phyloP scores from a whole-genome alignment of 1,284 basidiomycete species.

The Heterobasidion annosum region DNA sequence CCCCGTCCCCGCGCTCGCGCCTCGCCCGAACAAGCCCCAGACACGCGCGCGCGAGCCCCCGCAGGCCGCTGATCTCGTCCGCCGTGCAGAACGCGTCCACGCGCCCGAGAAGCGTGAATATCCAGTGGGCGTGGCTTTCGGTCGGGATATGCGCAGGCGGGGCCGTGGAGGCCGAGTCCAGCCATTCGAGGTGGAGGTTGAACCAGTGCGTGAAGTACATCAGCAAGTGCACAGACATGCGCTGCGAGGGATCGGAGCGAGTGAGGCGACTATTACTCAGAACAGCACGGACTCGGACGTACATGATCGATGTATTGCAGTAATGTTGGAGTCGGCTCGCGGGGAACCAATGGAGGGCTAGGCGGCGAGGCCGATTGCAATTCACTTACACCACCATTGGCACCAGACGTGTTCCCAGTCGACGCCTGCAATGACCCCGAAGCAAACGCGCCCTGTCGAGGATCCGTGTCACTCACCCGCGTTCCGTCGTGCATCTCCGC shows the following conservation, averaged over 20 bases:
- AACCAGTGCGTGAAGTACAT: constrained; percentile 84
- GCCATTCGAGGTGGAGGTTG: constrained; percentile 39
- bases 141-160: not conserved
- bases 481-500: not conserved
- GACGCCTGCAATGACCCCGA: constrained; percentile 17
- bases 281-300: constrained; percentile 17
- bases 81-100: constrained; percentile 67
- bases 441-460: not conserved
- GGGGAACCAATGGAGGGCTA: constrained; percentile 14
- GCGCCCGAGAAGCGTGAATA: constrained; percentile 22
- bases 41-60: constrained; percentile 71
- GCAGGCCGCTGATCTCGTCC: constrained; percentile 72
- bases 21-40: constrained; percentile 36
- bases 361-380: not conserved
- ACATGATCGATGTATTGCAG: constrained; percentile 60
- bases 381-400: not conserved
- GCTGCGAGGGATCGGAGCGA: constrained; percentile 25
- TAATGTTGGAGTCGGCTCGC: constrained; percentile 49
- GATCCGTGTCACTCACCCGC: not conserved
- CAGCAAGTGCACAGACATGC: constrained; percentile 62
- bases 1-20: constrained; percentile 15
- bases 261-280: not conserved
- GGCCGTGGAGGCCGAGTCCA: not conserved
- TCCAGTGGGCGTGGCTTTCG: not conserved
- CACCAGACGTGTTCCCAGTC: constrained; percentile 25